Evolutionary conservation across 306 rosid genomes (phyloP).

Genomic region (Quercus gilva): DNA sequence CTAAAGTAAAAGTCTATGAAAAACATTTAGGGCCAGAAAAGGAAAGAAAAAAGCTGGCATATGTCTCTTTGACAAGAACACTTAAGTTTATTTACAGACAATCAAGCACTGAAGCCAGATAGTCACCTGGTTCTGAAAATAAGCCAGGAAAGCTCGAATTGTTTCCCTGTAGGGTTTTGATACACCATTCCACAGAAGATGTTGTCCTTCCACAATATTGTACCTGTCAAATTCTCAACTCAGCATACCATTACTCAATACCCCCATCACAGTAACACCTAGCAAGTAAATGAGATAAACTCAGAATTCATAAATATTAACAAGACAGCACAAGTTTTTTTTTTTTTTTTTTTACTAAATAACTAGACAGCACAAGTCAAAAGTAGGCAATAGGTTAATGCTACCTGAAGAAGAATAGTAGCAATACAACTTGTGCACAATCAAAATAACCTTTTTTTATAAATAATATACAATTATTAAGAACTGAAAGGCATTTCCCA

Average conservation of each 20-base stretch:
- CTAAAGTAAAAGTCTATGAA: neutral
- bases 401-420: neutral
- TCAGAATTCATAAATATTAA: neutral
- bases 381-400: neutral
- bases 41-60: neutral
- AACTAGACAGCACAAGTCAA: neutral
- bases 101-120: slow-evolving; percentile 3
- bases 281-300: slow-evolving; percentile 17
- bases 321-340: neutral
- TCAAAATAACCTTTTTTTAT: neutral
- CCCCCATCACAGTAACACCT: slow-evolving; percentile 16
- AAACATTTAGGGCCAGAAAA: neutral
- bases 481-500: neutral
- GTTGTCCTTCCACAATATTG: slow-evolving; percentile 83
- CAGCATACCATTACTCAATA: slow-evolving; percentile 26
- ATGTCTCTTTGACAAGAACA: neutral
- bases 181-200: slow-evolving; percentile 77
- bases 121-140: slow-evolving; percentile 87
- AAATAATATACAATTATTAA: neutral
- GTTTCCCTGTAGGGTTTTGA: slow-evolving; percentile 95
- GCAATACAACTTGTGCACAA: neutral
- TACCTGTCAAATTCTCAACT: slow-evolving; percentile 57
- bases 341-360: too few species aligned
- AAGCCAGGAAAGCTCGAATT: slow-evolving; percentile 83
- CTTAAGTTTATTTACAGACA: neutral